Conservation (phyloP, 352 stramenopile species). For the Blastocystis sp. region DNA sequence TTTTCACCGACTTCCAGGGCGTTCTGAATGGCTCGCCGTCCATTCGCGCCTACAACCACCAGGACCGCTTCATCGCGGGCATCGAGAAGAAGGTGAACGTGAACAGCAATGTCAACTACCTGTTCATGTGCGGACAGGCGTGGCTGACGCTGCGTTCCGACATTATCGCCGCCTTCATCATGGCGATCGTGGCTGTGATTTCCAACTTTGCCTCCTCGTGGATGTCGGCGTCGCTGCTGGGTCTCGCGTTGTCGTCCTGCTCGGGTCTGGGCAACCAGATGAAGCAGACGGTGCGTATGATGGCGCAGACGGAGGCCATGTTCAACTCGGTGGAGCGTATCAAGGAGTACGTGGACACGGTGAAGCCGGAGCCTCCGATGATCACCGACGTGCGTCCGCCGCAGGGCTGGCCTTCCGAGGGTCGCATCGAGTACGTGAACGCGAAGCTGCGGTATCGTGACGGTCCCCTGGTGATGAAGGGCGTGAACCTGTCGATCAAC, state of each 20-base stretch:
- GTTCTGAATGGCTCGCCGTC: constrained; percentile 66
- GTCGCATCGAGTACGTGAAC: constrained; percentile 68
- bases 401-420: constrained; percentile 68
- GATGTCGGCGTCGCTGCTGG: constrained; percentile 67
- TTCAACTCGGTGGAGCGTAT: constrained; percentile 75
- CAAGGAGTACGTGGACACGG: constrained; percentile 66
- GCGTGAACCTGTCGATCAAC: constrained; percentile 67
- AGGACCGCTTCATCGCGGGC: constrained; percentile 64
- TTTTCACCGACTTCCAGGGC: constrained; percentile 69
- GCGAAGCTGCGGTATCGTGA: constrained; percentile 66
- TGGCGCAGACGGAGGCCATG: neutral
- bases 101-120: constrained; percentile 64
- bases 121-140: constrained; percentile 64
- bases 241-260: neutral
- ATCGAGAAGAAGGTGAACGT: constrained; percentile 65
- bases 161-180: constrained; percentile 66
- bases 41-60: constrained; percentile 26
- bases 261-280: neutral
- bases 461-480: constrained; percentile 54
- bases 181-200: constrained; percentile 60
- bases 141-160: constrained; percentile 71
- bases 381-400: constrained; percentile 55
- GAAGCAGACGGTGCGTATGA: neutral
- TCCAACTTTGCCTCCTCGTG: constrained; percentile 63
- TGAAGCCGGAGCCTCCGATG: constrained; percentile 60